Evolutionary conservation across 257 asterid genomes (phyloP).

Genomic region (Avicennia marina): DNA sequence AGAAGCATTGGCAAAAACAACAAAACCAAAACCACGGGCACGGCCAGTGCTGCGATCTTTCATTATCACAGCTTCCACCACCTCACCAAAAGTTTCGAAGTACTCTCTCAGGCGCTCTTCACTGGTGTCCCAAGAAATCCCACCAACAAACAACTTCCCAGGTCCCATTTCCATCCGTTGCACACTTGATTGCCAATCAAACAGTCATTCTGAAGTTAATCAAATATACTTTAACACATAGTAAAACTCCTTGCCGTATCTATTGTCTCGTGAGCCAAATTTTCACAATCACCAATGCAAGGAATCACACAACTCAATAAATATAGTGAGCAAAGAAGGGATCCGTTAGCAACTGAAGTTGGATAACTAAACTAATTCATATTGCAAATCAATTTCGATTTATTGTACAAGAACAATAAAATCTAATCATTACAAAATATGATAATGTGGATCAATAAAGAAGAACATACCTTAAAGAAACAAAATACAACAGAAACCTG

Average conservation of each 20-base stretch:
- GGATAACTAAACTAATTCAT: slow-evolving; percentile 20
- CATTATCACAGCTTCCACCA: slow-evolving; percentile 87
- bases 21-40: slow-evolving; percentile 93
- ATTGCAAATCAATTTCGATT: slow-evolving; percentile 16
- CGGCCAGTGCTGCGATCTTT: slow-evolving; percentile 93
- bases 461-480: slow-evolving; percentile 26
- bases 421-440: too few relatives aligned
- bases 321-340: slow-evolving; percentile 22
- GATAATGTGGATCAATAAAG: slow-evolving; percentile 46
- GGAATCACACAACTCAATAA: slow-evolving; percentile 5
- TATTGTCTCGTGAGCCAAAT: not conserved
- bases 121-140: slow-evolving; percentile 95
- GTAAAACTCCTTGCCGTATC: too few relatives aligned
- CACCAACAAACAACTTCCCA: slow-evolving; percentile 84
- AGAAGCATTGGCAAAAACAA: slow-evolving; percentile 77
- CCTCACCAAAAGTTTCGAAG: slow-evolving; percentile 77
- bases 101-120: slow-evolving; percentile 78
- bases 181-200: slow-evolving; percentile 29
- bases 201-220: slow-evolving; percentile 21
- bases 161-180: slow-evolving; percentile 76
- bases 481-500: slow-evolving; percentile 34
- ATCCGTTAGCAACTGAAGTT: slow-evolving; percentile 34
- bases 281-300: too few relatives aligned
- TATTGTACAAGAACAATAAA: too few relatives aligned
- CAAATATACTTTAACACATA: slow-evolving; percentile 16